Base-by-base conservation (phyloP, 495 filamentous ascomycete genomes). In the Neurospora sp. region DNA sequence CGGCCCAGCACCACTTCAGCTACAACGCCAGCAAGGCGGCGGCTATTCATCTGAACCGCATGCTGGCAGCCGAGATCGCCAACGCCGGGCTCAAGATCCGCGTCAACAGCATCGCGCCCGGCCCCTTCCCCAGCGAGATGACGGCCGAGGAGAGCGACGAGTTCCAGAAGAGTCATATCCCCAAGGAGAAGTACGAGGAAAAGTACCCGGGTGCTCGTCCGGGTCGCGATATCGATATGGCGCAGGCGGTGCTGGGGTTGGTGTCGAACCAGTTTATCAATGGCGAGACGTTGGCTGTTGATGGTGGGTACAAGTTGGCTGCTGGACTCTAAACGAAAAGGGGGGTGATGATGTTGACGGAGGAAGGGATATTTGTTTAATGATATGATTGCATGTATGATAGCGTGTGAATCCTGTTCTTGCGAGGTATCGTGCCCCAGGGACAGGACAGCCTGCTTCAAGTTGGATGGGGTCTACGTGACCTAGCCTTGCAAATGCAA, bases 21-120 rank as follows among this genome's bases (percentile, higher is more conserved):
- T 96, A 95, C 79, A 90, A 88, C 75, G 87, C 88, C 10, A 88
- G 83, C 77, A 96, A 96, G 83, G 93, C 89, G 1, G 93, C 92
- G 1, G 78, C 93, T 69, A 85, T 90, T 73, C 92, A 96, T 76
- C 77, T 96, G 71, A 89, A 87, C 71, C 86, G 90, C 53, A 82
- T 84, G 77, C 72, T 86, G 72, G 82, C 82, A 2, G 76, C 69
- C 31, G 84, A 86, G 76, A 70, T 84, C 9, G 76, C 79, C 48
- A 76, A 80, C 45, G 78, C 80, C 40, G 79, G 80, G 0, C 77
- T 80, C 68, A 81, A 92, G 81, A 83, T 95, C 20, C 91, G 92
- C 31, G 85, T 85, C 75, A 87, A 91, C 71, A 88, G 90, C 76
- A 92, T 94, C 70, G 93, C 92, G 79, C 90, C 85, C 1, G 93